These are phyloP conservation scores for Globisporangium viniferum DNA, from an alignment of 352 stramenopile genomes.

Conservation along the genomic window DNA sequence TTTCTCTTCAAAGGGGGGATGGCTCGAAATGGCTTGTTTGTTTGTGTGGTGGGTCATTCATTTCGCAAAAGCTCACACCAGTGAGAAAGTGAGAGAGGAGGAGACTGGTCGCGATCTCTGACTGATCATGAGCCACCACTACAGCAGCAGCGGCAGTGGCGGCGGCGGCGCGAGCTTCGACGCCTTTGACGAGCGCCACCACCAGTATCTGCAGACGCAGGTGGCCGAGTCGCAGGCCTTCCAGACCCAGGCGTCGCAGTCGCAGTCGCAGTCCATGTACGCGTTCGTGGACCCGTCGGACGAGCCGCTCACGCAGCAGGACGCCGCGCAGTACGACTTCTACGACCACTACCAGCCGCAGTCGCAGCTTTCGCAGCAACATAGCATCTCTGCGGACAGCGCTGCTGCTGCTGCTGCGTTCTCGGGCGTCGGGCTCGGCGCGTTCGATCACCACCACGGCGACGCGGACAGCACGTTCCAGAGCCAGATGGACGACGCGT, in stretches of 20 bases:
- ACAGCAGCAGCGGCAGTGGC: not conserved
- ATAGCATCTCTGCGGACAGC: not conserved
- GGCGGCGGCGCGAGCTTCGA: slow-evolving; percentile 26
- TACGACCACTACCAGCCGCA: slow-evolving; percentile 61
- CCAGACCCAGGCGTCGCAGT: slow-evolving; percentile 47
- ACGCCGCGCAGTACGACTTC: slow-evolving; percentile 39
- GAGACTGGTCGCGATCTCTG: not conserved
- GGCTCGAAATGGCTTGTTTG: not conserved
- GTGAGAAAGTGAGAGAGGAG: not conserved
- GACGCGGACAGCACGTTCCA: slow-evolving; percentile 26
- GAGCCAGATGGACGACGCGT: slow-evolving; percentile 38
- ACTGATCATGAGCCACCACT: slow-evolving; percentile 10
- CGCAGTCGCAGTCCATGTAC: slow-evolving; percentile 42
- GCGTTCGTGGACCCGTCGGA: slow-evolving; percentile 65
- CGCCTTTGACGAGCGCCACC: slow-evolving; percentile 37
- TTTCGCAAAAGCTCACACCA: not conserved
- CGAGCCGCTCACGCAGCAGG: slow-evolving; percentile 30
- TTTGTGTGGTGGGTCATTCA: not conserved
- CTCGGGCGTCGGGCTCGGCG: slow-evolving; percentile 7
- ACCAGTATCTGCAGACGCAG: slow-evolving; percentile 50
- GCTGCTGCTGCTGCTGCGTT: not conserved
- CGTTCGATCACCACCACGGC: slow-evolving; percentile 17
- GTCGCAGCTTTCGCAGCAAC: slow-evolving; percentile 7
- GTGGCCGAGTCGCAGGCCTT: slow-evolving; percentile 28
- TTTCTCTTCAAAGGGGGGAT: slow-evolving; percentile 2